These are phyloP conservation scores for Pythium coloratum DNA, from an alignment of 352 stramenopile genomes.

Conservation along the genomic window DNA sequence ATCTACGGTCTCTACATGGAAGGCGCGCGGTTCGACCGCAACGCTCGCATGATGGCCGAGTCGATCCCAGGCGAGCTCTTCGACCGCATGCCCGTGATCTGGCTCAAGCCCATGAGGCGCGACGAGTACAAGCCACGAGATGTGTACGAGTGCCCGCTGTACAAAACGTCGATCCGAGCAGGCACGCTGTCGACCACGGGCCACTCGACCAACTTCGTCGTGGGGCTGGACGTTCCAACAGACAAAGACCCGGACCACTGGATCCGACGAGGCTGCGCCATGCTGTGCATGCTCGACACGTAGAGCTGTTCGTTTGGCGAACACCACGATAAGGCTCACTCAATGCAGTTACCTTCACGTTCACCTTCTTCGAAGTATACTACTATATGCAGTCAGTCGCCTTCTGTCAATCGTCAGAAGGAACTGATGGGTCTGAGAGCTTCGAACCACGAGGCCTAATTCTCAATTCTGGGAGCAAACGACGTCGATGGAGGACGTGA, in stretches of 20 bases:
- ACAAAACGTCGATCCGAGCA: constrained; percentile 91
- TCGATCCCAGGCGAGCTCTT: constrained; percentile 89
- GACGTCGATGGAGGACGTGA: neutral
- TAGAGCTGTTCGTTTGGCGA: constrained; percentile 36
- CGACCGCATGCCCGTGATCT: constrained; percentile 91
- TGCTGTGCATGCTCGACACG: constrained; percentile 95
- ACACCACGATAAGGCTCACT: no score
- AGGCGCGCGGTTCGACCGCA: constrained; percentile 88
- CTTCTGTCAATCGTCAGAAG: no score
- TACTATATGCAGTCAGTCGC: no score
- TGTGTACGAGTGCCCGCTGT: constrained; percentile 91
- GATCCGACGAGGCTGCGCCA: constrained; percentile 92
- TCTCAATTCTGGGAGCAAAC: no score
- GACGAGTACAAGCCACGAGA: constrained; percentile 72
- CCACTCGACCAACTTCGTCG: constrained; percentile 94
- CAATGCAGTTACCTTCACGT: no score
- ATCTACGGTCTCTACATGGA: constrained; percentile 96
- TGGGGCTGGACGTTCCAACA: constrained; percentile 83
- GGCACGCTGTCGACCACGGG: constrained; percentile 92
- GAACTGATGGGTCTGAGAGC: no score
- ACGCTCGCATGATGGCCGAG: constrained; percentile 79
- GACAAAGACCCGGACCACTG: constrained; percentile 87
- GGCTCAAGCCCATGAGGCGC: constrained; percentile 82
- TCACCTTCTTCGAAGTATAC: no score
- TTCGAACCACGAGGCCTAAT: no score